Conservation (phyloP, 2,329 filamentous ascomycete genomes). For the Colletotrichum neosansevieriae region DNA sequence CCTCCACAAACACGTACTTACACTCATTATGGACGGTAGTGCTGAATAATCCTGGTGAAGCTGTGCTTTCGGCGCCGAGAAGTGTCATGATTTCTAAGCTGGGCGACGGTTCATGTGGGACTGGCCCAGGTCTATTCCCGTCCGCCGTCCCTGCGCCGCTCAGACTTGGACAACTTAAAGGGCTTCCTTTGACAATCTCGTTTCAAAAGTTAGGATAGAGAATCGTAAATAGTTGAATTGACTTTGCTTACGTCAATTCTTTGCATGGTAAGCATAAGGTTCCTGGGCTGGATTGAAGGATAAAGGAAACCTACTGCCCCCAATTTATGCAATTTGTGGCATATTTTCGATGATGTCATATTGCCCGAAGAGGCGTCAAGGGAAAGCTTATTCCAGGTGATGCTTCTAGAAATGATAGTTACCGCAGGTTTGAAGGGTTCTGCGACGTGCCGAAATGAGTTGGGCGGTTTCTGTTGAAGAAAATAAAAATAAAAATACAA, state of each 20-base stretch:
- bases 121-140: neutral
- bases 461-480: too few species aligned
- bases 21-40: neutral
- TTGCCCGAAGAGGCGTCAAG: neutral
- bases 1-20: neutral
- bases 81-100: slow-evolving; percentile 38
- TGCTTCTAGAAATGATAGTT: too few species aligned
- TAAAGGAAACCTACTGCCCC: too few species aligned
- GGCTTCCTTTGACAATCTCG: neutral
- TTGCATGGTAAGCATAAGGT: neutral
- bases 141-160: neutral
- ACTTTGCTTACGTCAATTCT: slow-evolving; percentile 5
- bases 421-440: too few species aligned
- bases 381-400: too few species aligned
- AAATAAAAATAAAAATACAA: too few species aligned
- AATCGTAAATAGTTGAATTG: neutral
- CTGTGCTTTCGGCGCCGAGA: slow-evolving; percentile 19
- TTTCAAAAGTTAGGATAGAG: neutral
- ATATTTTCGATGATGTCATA: neutral
- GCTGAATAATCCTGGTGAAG: slow-evolving; percentile 25
- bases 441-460: too few species aligned
- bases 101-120: neutral
- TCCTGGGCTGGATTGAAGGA: neutral
- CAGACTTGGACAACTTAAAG: neutral
- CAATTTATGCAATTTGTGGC: too few species aligned